Base-by-base conservation (phyloP, 345 rosid genomes). In the Alliaria petiolata region DNA sequence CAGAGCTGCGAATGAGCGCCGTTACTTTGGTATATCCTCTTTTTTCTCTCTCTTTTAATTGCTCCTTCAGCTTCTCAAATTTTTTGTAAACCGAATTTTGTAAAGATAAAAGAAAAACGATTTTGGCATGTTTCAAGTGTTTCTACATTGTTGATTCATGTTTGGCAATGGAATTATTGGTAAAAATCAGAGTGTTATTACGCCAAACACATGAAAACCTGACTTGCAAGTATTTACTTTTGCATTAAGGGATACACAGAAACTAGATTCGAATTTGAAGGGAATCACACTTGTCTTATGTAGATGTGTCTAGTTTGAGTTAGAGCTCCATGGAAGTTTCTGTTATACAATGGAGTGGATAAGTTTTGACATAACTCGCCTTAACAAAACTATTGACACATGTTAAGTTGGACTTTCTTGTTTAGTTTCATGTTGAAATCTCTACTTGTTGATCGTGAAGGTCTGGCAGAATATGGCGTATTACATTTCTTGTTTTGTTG, bases 1-100 rank as follows among this genome's bases (percentile, higher is more conserved):
- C 20, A 90, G 89, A 84, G 92, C 85, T n/a, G 99, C 99, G 13
- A 92, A 95, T 40, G 96, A 95, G 83, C 91, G 99, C 63, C 98
- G 99, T 77, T 95, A 92, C 84, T 83, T 95, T 10, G 90, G 98
- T 89, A 77, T n/a, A n/a, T n/a, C n/a, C n/a, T n/a, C n/a, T n/a
- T n/a, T n/a, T n/a, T n/a, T n/a, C n/a, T n/a, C n/a, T n/a, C n/a
- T n/a, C n/a, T n/a, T n/a, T n/a, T n/a, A n/a, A n/a, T n/a, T n/a
- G n/a, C n/a, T n/a, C n/a, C n/a, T n/a, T n/a, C n/a, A n/a, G n/a
- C 3, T 22, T 42, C 8, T 42, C 6, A 7, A 50, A 51, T 36
- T 49, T 34, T 47, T 34, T 14, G 61, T 53, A 4, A 25, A 13
- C 13, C 10, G 10, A 26, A 52, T 33, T 55, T 55, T 34, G 26